These are phyloP conservation scores for Biscutella laevigata DNA, from an alignment of 441 rosid species.

Conservation along the genomic window DNA sequence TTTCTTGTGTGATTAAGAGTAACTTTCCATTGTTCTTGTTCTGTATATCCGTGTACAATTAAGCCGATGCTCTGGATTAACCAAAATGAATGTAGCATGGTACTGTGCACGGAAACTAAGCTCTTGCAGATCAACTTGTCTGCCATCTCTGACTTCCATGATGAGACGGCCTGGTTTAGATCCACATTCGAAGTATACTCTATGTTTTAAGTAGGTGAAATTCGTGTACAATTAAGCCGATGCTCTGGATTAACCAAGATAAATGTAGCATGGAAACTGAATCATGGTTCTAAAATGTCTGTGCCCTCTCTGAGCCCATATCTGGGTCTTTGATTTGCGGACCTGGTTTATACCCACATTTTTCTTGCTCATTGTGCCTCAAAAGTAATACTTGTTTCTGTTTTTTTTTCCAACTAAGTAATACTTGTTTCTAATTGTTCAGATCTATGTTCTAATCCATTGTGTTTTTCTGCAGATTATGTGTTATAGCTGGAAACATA, in stretches of 20 bases:
- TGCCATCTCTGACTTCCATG: slow-evolving; percentile 37
- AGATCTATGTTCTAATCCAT: neutral
- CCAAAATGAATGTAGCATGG: slow-evolving; percentile 40
- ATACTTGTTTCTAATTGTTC: too few relatives aligned
- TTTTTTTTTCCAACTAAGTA: too few relatives aligned
- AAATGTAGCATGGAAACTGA: slow-evolving; percentile 21
- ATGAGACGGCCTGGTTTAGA: slow-evolving; percentile 46
- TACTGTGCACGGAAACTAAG: slow-evolving; percentile 35
- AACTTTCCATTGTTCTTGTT: neutral
- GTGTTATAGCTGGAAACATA: slow-evolving; percentile 82
- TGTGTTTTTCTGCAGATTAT: slow-evolving; percentile 42
- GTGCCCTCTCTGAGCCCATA: slow-evolving; percentile 39
- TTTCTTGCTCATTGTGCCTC: neutral
- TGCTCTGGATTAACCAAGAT: too few relatives aligned
- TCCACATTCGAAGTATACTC: slow-evolving; percentile 9
- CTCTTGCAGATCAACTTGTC: slow-evolving; percentile 32
- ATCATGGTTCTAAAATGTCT: slow-evolving; percentile 38
- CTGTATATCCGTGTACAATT: slow-evolving; percentile 25
- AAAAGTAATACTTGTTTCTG: too few relatives aligned
- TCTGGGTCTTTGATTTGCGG: slow-evolving; percentile 33
- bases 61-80: slow-evolving; percentile 64
- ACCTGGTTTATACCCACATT: slow-evolving; percentile 46
- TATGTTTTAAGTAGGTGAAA: too few relatives aligned
- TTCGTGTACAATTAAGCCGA: too few relatives aligned
- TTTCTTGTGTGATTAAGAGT: neutral